phyloP scores from a whole-genome alignment of 208 protist species.

The Leishmania gerbilli region DNA sequence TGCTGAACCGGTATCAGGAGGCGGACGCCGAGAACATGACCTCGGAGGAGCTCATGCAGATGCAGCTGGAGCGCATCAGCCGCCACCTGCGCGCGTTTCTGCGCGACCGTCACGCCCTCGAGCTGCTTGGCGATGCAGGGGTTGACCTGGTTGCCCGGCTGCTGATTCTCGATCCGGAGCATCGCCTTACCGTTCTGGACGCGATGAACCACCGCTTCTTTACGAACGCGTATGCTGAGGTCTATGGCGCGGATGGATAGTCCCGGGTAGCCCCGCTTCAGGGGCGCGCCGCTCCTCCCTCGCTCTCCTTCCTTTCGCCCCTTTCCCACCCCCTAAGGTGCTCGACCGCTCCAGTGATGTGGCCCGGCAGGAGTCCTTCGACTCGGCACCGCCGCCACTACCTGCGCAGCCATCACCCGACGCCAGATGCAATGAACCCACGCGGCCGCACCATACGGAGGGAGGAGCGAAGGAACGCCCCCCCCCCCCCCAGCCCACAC shows the following conservation, averaged over 20 bases:
- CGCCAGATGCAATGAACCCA: not conserved
- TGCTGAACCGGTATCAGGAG: constrained; percentile 31
- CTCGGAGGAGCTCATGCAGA: constrained; percentile 10
- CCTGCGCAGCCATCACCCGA: not conserved
- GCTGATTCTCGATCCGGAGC: constrained; percentile 61
- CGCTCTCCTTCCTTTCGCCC: not conserved
- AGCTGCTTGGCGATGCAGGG: constrained; percentile 60
- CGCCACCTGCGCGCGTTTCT: constrained; percentile 40
- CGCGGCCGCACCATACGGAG: not conserved
- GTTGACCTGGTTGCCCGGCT: constrained; percentile 63
- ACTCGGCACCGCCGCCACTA: not conserved
- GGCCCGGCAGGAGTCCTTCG: not conserved
- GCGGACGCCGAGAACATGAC: constrained; percentile 2
- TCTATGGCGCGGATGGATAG: constrained; percentile 17
- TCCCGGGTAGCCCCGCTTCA: not conserved
- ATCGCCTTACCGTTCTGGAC: constrained; percentile 56
- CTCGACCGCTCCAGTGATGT: not conserved
- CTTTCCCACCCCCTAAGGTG: not conserved
- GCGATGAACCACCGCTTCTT: constrained; percentile 79
- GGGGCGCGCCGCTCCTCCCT: not conserved
- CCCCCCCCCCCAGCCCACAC: no score
- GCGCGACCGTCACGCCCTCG: constrained; percentile 35
- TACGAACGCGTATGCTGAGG: constrained; percentile 18
- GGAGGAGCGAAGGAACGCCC: not conserved
- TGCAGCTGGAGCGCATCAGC: constrained; percentile 30